These are phyloP conservation scores for Lasiodiplodia sp. DNA, from an alignment of 2,329 filamentous ascomycete species.

Conservation along the genomic window DNA sequence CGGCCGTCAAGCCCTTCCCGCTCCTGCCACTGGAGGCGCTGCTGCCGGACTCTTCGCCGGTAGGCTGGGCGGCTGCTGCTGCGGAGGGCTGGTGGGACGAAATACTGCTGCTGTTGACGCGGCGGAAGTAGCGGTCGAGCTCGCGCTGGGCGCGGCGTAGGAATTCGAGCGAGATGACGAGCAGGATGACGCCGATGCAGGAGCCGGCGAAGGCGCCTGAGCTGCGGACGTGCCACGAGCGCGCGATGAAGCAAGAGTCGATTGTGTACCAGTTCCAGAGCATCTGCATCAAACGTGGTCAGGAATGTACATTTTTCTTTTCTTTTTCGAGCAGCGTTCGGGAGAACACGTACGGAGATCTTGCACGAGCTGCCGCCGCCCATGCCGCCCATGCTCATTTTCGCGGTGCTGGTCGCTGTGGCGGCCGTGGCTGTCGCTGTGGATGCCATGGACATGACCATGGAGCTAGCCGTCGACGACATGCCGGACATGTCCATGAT, in stretches of 20 bases:
- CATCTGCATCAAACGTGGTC: slow-evolving; percentile 64
- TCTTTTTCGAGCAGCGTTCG: no score
- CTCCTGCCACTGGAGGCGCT: slow-evolving; percentile 1
- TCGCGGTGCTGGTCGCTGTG: slow-evolving; percentile 1
- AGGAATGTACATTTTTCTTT: neutral
- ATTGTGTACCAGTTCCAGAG: slow-evolving; percentile 81
- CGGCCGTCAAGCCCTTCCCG: neutral
- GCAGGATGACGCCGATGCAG: slow-evolving; percentile 78
- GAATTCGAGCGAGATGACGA: slow-evolving; percentile 75
- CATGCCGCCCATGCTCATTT: slow-evolving; percentile 23
- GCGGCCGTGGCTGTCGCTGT: slow-evolving; percentile 2
- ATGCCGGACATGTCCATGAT: slow-evolving; percentile 15
- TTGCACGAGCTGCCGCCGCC: slow-evolving; percentile 43
- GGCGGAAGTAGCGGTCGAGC: slow-evolving; percentile 72
- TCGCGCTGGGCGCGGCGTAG: slow-evolving; percentile 75
- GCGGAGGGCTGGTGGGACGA: neutral
- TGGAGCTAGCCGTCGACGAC: slow-evolving; percentile 15
- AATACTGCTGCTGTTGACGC: slow-evolving; percentile 33
- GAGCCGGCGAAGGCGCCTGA: slow-evolving; percentile 77
- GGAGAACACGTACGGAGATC: slow-evolving; percentile 43
- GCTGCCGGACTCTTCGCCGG: neutral
- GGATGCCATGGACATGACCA: slow-evolving; percentile 12
- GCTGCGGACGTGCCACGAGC: slow-evolving; percentile 74
- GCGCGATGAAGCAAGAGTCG: slow-evolving; percentile 74
- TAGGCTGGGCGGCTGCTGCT: neutral